Conservation (phyloP, 345 rosid species). For the Isatis tinctoria region DNA sequence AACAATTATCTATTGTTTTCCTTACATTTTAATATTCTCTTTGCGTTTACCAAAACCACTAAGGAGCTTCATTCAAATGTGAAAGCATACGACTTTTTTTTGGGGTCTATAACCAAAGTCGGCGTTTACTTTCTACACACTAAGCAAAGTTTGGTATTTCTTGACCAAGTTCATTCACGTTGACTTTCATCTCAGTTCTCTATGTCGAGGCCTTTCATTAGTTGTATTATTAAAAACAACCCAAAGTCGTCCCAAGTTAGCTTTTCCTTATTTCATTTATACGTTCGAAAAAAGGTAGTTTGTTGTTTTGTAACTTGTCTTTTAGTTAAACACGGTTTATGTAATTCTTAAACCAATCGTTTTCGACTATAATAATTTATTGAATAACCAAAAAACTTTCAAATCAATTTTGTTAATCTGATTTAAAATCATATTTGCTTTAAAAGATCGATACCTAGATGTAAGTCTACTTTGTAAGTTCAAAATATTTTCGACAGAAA, state of each 20-base stretch:
- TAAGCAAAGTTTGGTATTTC: conserved; percentile 33
- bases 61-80: conserved; percentile 21
- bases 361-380: background rate
- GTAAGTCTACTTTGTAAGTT: background rate
- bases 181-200: conserved; percentile 18
- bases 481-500: background rate
- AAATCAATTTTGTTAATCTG: background rate
- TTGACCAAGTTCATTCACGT: conserved; percentile 30
- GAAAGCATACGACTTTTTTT: conserved; percentile 30
- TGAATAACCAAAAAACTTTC: background rate
- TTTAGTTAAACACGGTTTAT: background rate
- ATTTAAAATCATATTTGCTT: background rate
- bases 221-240: background rate
- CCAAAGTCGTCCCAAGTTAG: background rate
- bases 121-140: conserved; percentile 31
- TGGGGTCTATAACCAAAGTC: conserved; percentile 17
- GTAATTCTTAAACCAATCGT: background rate
- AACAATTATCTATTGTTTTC: conserved; percentile 9
- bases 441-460: background rate
- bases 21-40: background rate
- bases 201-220: conserved; percentile 3
- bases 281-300: background rate
- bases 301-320: conserved; percentile 11
- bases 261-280: background rate
- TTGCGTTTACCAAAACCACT: conserved; percentile 6